phyloP scores from a whole-genome alignment of 2,329 filamentous ascomycete species.

The Cladophialophora carrionii region DNA sequence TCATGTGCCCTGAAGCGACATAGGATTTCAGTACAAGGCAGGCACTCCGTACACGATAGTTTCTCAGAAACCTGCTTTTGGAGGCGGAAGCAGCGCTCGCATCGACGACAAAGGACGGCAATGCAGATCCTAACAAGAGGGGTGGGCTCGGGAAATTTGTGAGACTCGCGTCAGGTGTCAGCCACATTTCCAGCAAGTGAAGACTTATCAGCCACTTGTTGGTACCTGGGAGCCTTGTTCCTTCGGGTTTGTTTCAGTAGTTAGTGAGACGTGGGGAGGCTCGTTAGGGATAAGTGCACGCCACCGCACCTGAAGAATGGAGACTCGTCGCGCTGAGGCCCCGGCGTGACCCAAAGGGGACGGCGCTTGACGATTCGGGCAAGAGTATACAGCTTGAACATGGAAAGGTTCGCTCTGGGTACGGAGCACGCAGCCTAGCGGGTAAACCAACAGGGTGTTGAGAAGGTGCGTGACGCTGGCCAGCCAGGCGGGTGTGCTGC shows the following conservation, averaged over 20 bases:
- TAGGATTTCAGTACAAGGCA: background rate
- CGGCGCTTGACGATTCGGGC: slow-evolving; percentile 15
- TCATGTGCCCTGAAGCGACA: background rate
- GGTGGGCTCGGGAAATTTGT: slow-evolving; percentile 15
- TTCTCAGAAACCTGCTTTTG: background rate
- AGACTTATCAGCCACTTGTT: slow-evolving; percentile 11
- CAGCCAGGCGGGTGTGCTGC: background rate
- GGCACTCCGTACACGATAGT: background rate
- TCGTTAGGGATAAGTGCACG: slow-evolving; percentile 9
- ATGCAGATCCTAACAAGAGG: slow-evolving; percentile 13
- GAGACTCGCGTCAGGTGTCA: slow-evolving; percentile 9
- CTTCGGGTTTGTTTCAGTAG: slow-evolving; percentile 6
- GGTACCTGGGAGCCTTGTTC: slow-evolving; percentile 14
- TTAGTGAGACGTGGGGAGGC: slow-evolving; percentile 15
- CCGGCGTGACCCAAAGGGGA: slow-evolving; percentile 11
- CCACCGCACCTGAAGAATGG: slow-evolving; percentile 8
- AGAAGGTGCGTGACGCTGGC: slow-evolving; percentile 10
- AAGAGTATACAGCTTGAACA: slow-evolving; percentile 8
- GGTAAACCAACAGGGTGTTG: slow-evolving; percentile 6
- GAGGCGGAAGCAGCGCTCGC: background rate
- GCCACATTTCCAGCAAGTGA: slow-evolving; percentile 1
- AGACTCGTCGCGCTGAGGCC: slow-evolving; percentile 1
- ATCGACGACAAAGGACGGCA: background rate
- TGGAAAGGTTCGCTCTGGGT: background rate
- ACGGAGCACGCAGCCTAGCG: background rate